Conservation (phyloP, 306 rosid genomes). For the Gillenia trifoliata region DNA sequence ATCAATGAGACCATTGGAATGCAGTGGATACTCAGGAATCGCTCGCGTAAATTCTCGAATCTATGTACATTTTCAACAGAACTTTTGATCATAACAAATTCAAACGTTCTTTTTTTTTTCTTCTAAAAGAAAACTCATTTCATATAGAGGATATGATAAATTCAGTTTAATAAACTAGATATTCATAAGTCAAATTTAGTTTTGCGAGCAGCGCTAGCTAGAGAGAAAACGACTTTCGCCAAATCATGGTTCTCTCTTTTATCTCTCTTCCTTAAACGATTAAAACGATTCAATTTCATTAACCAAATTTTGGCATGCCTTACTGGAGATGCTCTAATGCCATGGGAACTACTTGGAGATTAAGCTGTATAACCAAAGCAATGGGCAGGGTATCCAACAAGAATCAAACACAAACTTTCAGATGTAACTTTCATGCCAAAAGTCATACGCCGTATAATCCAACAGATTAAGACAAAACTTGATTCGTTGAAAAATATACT, state of each 20-base stretch:
- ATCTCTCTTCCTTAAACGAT: background rate
- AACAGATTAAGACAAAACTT: background rate
- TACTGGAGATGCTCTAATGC: background rate
- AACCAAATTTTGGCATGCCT: background rate
- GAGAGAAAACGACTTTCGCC: background rate
- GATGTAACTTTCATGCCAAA: background rate
- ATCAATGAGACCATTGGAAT: conserved; percentile 48
- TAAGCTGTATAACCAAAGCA: background rate
- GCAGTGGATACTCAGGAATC: conserved; percentile 33
- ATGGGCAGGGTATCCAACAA: no score
- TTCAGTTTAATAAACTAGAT: no score
- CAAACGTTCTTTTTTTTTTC: background rate
- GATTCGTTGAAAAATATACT: background rate
- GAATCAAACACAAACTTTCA: no score
- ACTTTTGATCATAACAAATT: background rate
- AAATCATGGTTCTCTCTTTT: background rate
- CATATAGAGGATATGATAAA: no score
- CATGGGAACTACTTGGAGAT: no score
- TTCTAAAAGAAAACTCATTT: background rate
- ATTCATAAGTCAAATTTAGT: background rate
- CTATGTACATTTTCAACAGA: conserved; percentile 19
- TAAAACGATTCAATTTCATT: background rate
- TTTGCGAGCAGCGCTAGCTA: background rate
- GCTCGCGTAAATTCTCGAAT: conserved; percentile 29
- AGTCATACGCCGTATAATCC: background rate